Conservation (phyloP, 2,329 filamentous ascomycete genomes). For the Fusarium tuaranense region DNA sequence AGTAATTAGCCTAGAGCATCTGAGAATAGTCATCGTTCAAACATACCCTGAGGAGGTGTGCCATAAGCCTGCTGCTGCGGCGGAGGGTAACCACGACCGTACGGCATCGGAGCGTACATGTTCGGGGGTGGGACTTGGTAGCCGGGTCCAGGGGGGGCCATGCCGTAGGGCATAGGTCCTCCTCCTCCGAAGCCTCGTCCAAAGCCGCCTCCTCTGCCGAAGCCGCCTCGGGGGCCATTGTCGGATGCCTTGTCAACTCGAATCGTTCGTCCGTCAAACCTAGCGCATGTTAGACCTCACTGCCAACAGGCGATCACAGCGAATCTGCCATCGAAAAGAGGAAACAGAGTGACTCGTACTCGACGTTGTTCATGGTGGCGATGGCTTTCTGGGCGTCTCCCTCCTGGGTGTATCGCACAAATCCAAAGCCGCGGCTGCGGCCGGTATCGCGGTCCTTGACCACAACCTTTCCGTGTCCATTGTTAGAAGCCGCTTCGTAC, state of each 20-base stretch:
- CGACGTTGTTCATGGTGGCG: constrained; percentile 84
- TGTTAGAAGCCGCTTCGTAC: constrained; percentile 34
- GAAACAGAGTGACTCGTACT: constrained; percentile 69
- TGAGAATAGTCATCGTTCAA: not conserved
- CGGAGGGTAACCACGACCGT: constrained; percentile 54
- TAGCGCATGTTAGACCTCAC: constrained; percentile 27
- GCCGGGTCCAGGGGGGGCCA: constrained; percentile 52
- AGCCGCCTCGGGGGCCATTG: constrained; percentile 69
- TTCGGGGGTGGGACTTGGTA: constrained; percentile 50
- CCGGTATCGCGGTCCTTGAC: constrained; percentile 98
- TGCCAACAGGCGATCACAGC: constrained; percentile 3
- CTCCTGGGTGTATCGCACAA: constrained; percentile 88
- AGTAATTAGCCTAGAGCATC: constrained; percentile 8
- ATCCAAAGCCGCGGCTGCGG: constrained; percentile 96
- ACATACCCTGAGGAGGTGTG: constrained; percentile 56
- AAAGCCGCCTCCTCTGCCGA: constrained; percentile 52
- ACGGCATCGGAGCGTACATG: constrained; percentile 53
- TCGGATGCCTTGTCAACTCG: constrained; percentile 97
- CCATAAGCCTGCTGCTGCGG: constrained; percentile 46
- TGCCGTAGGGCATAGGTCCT: constrained; percentile 52
- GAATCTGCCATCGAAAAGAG: constrained; percentile 30
- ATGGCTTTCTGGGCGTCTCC: constrained; percentile 83
- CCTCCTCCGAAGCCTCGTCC: constrained; percentile 58
- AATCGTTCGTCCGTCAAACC: constrained; percentile 61
- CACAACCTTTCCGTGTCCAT: constrained; percentile 74